Percentiles rank a stretch among this genome's conserved stretches.
phyloP scores from a whole-genome alignment of 2,329 filamentous ascomycete species.

The Fusarium chlamydosporum region DNA sequence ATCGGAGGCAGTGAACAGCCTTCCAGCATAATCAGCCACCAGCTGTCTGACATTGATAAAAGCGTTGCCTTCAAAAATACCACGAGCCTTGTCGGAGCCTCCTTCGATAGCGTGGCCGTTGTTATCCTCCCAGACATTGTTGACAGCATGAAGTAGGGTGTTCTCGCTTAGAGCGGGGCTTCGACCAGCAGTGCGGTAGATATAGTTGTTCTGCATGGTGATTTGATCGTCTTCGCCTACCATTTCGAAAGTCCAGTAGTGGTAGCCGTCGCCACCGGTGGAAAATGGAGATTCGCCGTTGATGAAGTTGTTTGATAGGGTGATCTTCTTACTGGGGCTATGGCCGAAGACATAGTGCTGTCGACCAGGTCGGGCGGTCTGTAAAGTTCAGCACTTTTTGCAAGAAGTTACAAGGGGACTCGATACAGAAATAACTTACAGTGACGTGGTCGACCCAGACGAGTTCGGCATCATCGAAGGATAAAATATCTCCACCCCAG shows the following conservation, averaged over 20 bases:
- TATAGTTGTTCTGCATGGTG: constrained; percentile 72
- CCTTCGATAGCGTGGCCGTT: constrained; percentile 4
- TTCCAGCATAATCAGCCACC: neutral
- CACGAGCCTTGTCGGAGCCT: neutral
- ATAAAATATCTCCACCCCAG: constrained; percentile 1
- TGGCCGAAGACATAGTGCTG: constrained; percentile 17
- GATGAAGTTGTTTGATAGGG: constrained; percentile 16
- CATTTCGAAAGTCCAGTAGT: constrained; percentile 72
- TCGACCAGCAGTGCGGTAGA: constrained; percentile 47
- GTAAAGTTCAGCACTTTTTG: neutral
- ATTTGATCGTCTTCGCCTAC: constrained; percentile 63
- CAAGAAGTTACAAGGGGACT: too few species aligned
- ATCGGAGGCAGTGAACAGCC: neutral
- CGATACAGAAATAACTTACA: neutral
- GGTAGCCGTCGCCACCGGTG: constrained; percentile 68
- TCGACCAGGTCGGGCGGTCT: constrained; percentile 1
- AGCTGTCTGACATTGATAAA: constrained; percentile 14
- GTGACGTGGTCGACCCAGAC: constrained; percentile 23
- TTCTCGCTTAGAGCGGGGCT: constrained; percentile 10
- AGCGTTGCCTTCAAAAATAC: constrained; percentile 6
- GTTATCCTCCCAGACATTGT: constrained; percentile 23
- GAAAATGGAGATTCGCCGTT: constrained; percentile 12
- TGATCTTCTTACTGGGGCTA: constrained; percentile 8
- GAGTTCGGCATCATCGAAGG: constrained; percentile 11
- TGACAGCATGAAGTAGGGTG: constrained; percentile 17